A percentile compares a stretch with the other conserved stretches of the same genome.
These are phyloP conservation scores for Wickerhamomyces alni DNA, from an alignment of 805 yeast genomes.

Conservation along the genomic window DNA sequence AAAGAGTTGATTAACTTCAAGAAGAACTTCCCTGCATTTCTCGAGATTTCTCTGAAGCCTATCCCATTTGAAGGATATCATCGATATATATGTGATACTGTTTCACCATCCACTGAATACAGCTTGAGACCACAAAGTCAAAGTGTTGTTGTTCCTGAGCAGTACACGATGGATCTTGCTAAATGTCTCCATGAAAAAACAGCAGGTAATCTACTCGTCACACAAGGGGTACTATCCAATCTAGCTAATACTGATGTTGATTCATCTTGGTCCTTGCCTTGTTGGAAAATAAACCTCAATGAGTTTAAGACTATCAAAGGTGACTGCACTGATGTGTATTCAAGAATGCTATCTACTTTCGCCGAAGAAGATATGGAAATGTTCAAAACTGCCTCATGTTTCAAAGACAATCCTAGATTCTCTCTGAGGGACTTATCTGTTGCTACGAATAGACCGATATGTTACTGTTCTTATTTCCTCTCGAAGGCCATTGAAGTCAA, in stretches of 20 bases:
- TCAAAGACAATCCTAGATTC: constrained; percentile 29
- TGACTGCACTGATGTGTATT: constrained; percentile 12
- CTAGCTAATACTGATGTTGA: constrained; percentile 6
- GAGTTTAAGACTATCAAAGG: constrained; percentile 5
- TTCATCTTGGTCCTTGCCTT: constrained; percentile 6
- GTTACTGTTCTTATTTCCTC: constrained; percentile 27
- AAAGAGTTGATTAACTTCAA: constrained; percentile 11
- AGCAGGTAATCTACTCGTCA: constrained; percentile 19
- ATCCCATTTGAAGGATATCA: constrained; percentile 4
- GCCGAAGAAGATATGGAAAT: constrained; percentile 17
- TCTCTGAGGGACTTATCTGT: constrained; percentile 31
- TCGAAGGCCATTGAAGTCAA: constrained; percentile 28
- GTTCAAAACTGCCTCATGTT: constrained; percentile 37
- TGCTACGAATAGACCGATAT: constrained; percentile 30
- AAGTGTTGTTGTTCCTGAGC: neutral
- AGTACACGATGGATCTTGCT: constrained; percentile 8
- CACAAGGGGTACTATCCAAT: constrained; percentile 9
- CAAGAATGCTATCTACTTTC: constrained; percentile 18
- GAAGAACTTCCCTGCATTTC: constrained; percentile 13
- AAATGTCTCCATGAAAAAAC: constrained; percentile 15
- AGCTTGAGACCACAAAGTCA: neutral
- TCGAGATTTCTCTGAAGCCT: constrained; percentile 15
- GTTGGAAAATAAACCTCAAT: constrained; percentile 19
- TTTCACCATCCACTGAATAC: constrained; percentile 3
- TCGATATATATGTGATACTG: constrained; percentile 4